Evolutionary conservation across 345 rosid species (phyloP).

Genomic region (Salix koriyanagi): DNA sequence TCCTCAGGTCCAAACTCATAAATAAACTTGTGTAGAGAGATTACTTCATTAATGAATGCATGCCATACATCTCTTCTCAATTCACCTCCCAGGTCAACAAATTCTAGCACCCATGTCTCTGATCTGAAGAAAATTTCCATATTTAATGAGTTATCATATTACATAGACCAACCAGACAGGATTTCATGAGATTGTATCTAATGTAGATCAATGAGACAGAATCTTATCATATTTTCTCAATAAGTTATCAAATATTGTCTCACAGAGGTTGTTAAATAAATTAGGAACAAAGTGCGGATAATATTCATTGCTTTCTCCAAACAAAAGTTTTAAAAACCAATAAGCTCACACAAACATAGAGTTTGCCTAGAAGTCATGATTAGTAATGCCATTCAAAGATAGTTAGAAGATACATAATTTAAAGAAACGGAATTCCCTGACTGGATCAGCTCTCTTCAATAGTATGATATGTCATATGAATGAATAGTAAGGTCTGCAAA

Average conservation of each 20-base stretch:
- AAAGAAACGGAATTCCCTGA: not conserved
- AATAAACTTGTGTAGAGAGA: slow-evolving; percentile 72
- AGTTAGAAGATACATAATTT: not conserved
- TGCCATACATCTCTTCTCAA: slow-evolving; percentile 93
- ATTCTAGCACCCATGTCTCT: slow-evolving; percentile 80
- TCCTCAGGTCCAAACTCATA: slow-evolving; percentile 71
- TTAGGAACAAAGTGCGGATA: not conserved
- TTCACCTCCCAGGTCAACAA: slow-evolving; percentile 95
- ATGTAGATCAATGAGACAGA: not conserved
- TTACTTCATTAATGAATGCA: slow-evolving; percentile 75
- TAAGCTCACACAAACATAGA: not conserved
- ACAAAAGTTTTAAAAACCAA: not conserved
- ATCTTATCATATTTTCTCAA: not conserved
- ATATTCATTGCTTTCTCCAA: not conserved
- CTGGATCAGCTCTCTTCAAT: not conserved
- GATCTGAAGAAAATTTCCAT: slow-evolving; percentile 41
- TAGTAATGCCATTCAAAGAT: not conserved
- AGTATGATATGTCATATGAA: too few species aligned
- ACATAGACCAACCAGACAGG: not conserved
- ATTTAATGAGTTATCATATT: not conserved
- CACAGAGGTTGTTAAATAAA: not conserved
- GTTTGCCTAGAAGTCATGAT: not conserved
- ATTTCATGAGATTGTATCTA: not conserved
- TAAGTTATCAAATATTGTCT: not conserved
- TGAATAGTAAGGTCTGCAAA: not conserved